Conservation (phyloP, 176 grass and related monocot species). For the barley (Hordeum vulgare) region MorexV3_pseudomolecules_assembly NC_058518.1:379408097-379408596, state of each 20-base stretch:
- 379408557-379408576: constrained; percentile 39
- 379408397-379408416: not conserved
- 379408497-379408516: constrained; percentile 52
- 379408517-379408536: constrained; percentile 38
- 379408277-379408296: not conserved
- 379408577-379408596: constrained; percentile 31
- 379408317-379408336: not conserved
- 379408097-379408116: not conserved
- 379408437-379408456: not conserved
- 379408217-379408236: not conserved
- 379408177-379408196: not conserved
- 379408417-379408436: not conserved
- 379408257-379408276: constrained; percentile 2
- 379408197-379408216: not conserved
- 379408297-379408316: not conserved
- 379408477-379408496: constrained; percentile 9
- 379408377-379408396: not conserved
- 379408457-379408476: too few species aligned
- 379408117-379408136: not conserved
- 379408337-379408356: not conserved
- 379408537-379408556: constrained; percentile 25
- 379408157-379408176: not conserved
- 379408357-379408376: not conserved
- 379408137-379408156: not conserved
- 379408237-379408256: not conserved